A percentile compares a stretch with the other conserved stretches of the same genome.
Conservation (phyloP, 768 basidiomycete genomes). For the Mycena epipterygia region DNA sequence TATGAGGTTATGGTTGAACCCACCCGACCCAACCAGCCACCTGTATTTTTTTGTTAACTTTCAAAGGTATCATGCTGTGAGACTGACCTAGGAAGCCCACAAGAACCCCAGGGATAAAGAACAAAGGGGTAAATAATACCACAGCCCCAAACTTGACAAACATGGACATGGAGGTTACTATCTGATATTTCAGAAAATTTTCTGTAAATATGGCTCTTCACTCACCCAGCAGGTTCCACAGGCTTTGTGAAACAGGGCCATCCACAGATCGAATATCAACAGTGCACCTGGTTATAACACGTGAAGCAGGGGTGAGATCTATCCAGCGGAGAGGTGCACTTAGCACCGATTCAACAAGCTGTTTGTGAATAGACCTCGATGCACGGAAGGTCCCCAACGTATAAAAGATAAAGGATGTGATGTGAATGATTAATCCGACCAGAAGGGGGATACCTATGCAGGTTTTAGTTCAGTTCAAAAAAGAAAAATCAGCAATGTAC, state of each 20-base stretch:
- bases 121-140: constrained; percentile 48
- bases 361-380: constrained; percentile 61
- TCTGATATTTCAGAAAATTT: constrained; percentile 44
- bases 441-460: constrained; percentile 44
- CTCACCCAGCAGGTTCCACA: constrained; percentile 44
- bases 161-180: constrained; percentile 46
- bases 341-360: constrained; percentile 66
- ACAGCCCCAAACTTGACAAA: constrained; percentile 59
- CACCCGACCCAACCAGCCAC: constrained; percentile 47
- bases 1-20: too few relatives aligned
- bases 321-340: constrained; percentile 71
- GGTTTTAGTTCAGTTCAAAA: background rate
- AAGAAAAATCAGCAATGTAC: background rate
- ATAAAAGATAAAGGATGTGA: constrained; percentile 45
- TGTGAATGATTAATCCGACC: constrained; percentile 44
- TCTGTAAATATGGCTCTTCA: constrained; percentile 34
- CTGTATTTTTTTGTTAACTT: constrained; percentile 33
- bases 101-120: constrained; percentile 59
- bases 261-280: constrained; percentile 63
- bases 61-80: background rate
- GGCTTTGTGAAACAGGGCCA: constrained; percentile 50
- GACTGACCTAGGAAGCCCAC: constrained; percentile 31
- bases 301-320: constrained; percentile 59
- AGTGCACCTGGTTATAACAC: constrained; percentile 76
- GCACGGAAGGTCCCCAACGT: constrained; percentile 55